These are phyloP conservation scores for Penicillium sp. DNA, from an alignment of 2,329 filamentous ascomycete genomes.

Conservation along the genomic window DNA sequence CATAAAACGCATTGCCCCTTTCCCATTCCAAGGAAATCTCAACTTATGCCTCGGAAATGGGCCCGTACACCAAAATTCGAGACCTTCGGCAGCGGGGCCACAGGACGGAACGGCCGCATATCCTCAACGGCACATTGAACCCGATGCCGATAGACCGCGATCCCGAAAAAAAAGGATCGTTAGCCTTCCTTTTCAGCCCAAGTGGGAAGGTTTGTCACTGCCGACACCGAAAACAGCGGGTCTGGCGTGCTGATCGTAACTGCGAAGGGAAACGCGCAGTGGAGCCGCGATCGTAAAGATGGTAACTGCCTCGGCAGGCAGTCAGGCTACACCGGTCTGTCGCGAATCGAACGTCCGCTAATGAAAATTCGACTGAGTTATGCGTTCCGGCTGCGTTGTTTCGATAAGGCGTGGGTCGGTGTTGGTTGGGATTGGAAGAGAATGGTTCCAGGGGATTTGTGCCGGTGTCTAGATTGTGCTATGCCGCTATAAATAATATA, in stretches of 20 bases:
- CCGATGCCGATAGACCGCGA: slow-evolving; percentile 9
- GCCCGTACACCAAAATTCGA: not conserved
- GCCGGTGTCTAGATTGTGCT: not conserved
- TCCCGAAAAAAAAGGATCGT: slow-evolving; percentile 3
- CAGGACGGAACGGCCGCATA: not conserved
- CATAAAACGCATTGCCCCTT: not conserved
- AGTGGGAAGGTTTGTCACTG: not conserved
- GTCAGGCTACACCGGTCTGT: not conserved
- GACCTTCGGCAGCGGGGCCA: not conserved
- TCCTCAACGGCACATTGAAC: slow-evolving; percentile 2
- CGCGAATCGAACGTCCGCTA: not conserved
- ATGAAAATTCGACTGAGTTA: not conserved
- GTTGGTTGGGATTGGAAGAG: not conserved
- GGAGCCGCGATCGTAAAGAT: slow-evolving; percentile 2
- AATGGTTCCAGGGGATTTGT: not conserved
- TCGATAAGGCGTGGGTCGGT: not conserved
- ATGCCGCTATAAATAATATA: slow-evolving; percentile 13
- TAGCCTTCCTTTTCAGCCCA: not conserved
- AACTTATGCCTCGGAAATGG: not conserved
- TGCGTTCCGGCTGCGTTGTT: not conserved
- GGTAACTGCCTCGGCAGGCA: slow-evolving; percentile 15
- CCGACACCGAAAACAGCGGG: not conserved
- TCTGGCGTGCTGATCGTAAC: slow-evolving; percentile 6
- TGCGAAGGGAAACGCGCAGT: not conserved
- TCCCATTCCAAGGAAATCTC: not conserved